Evolutionary conservation across 768 basidiomycete genomes (phyloP).

Genomic region (Exsudoporus frostii): DNA sequence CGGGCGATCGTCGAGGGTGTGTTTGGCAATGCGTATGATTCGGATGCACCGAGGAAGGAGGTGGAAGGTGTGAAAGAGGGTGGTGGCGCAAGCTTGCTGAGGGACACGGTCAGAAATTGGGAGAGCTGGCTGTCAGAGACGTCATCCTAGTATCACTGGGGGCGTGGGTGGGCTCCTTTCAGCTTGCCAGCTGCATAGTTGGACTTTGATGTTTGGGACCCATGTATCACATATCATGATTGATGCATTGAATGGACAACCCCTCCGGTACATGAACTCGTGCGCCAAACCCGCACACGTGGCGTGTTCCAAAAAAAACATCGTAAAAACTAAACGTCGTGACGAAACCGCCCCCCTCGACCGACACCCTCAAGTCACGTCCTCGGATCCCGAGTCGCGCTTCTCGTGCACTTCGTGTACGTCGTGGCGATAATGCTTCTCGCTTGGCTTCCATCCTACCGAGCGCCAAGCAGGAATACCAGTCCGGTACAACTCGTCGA

Average conservation of each 20-base stretch:
- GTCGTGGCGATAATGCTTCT: constrained; percentile 35
- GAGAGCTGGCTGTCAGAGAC: constrained; percentile 28
- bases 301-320: background rate
- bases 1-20: constrained; percentile 74
- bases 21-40: constrained; percentile 43
- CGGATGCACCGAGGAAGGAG: background rate
- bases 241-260: background rate
- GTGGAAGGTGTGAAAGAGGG: background rate
- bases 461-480: constrained; percentile 67
- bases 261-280: background rate
- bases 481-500: constrained; percentile 74
- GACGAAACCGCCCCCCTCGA: background rate
- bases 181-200: background rate
- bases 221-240: background rate
- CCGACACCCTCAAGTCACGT: background rate
- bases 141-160: background rate
- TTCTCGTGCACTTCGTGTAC: constrained; percentile 18
- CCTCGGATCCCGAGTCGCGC: constrained; percentile 20
- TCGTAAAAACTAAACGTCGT: background rate
- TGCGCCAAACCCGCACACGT: background rate
- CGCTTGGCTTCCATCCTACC: constrained; percentile 50
- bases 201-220: background rate
- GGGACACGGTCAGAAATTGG: constrained; percentile 21
- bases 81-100: constrained; percentile 1
- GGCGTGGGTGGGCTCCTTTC: background rate